phyloP scores from a whole-genome alignment of 2,329 filamentous ascomycete genomes.

The Phaeosphaeria sp. region DNA sequence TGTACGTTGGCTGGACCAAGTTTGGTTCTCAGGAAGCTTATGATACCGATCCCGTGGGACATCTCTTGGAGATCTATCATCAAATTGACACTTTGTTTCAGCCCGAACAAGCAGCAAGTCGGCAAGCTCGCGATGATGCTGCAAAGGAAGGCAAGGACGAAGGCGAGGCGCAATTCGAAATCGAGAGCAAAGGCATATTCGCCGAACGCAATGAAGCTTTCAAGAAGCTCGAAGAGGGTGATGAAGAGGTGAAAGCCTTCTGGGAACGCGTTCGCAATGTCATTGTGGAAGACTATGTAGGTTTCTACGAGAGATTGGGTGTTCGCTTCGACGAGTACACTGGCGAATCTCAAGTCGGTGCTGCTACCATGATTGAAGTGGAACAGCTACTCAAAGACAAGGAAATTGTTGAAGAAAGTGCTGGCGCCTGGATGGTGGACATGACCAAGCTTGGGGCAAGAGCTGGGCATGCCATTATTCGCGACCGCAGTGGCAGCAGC shows the following conservation, averaged over 20 bases:
- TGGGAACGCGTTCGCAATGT: conserved; percentile 73
- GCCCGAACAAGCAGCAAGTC: conserved; percentile 63
- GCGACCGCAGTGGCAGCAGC: conserved; percentile 76
- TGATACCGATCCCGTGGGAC: conserved; percentile 70
- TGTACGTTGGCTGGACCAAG: conserved; percentile 70
- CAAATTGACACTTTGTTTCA: conserved; percentile 66
- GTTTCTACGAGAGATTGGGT: conserved; percentile 73
- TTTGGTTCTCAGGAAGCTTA: conserved; percentile 72
- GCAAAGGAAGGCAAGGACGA: conserved; percentile 60
- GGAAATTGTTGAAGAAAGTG: conserved; percentile 70
- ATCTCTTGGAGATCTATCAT: conserved; percentile 75
- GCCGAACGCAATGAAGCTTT: conserved; percentile 62
- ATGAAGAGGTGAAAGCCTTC: conserved; percentile 64
- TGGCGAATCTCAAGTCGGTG: conserved; percentile 75
- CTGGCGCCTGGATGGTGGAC: conserved; percentile 76
- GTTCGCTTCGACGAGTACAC: conserved; percentile 75
- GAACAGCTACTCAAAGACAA: conserved; percentile 69
- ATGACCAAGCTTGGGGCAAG: conserved; percentile 74
- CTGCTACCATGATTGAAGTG: conserved; percentile 70
- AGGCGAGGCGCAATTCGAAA: conserved; percentile 32
- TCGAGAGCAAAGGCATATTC: conserved; percentile 41
- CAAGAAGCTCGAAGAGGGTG: conserved; percentile 73
- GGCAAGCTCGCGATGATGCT: conserved; percentile 60
- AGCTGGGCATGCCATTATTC: conserved; percentile 73
- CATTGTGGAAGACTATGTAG: conserved; percentile 70